Evolutionary conservation across 73 alveolate genomes (phyloP).

Genomic region (Paramecium primaurelia): DNA sequence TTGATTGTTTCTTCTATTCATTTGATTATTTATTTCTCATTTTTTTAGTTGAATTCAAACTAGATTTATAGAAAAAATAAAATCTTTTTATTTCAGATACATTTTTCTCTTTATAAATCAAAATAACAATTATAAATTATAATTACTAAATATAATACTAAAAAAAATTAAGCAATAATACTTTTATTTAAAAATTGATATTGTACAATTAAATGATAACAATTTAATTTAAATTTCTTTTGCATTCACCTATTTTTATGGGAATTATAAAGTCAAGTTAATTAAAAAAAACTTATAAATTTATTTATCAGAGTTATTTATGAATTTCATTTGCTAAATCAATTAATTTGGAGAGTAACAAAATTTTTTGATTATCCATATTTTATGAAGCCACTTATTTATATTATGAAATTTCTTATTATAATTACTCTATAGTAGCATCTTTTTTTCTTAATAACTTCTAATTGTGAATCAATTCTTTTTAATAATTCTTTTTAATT

Average conservation of each 20-base stretch:
- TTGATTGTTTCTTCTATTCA: not conserved
- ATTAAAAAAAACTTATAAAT: not conserved
- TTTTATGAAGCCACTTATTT: not conserved
- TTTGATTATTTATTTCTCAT: not conserved
- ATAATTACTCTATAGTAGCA: not conserved
- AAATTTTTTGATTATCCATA: not conserved
- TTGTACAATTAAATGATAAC: too few species aligned
- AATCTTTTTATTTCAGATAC: conserved; percentile 10
- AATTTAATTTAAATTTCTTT: not conserved
- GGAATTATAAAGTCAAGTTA: not conserved
- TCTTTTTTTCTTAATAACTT: not conserved
- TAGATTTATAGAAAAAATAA: conserved; percentile 6
- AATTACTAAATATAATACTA: not conserved
- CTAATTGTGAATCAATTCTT: not conserved
- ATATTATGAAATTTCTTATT: not conserved
- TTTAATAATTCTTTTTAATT: not conserved
- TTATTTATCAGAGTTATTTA: not conserved
- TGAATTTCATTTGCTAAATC: conserved; percentile 21
- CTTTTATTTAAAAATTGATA: too few species aligned
- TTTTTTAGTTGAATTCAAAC: not conserved
- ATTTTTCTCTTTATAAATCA: not conserved
- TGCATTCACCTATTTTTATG: not conserved
- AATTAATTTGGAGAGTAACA: not conserved
- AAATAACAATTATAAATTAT: not conserved
- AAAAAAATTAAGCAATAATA: not conserved